phyloP scores from a whole-genome alignment of 352 stramenopile species.

The Stephanocyclus meneghinianus region DNA sequence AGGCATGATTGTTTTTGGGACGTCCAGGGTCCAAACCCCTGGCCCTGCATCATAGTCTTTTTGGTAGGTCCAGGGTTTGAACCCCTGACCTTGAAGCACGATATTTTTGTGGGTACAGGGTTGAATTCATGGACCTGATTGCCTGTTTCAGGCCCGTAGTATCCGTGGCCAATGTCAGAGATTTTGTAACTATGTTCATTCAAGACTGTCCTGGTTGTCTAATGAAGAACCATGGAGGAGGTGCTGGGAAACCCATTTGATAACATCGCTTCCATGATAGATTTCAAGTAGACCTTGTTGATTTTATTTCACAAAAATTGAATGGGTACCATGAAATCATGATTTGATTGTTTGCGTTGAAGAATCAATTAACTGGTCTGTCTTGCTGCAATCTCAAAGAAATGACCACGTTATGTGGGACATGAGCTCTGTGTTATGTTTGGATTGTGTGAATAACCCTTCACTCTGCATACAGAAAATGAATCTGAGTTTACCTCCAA shows the following conservation, averaged over 20 bases:
- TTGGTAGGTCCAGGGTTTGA: too few species aligned
- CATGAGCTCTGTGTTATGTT: background rate
- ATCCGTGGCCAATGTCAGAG: background rate
- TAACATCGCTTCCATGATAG: background rate
- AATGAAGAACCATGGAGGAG: background rate
- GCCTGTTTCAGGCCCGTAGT: too few species aligned
- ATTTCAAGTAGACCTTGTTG: background rate
- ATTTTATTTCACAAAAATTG: background rate
- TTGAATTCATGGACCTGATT: too few species aligned
- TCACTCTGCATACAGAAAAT: slow-evolving; percentile 19
- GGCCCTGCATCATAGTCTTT: too few species aligned
- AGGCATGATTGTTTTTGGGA: too few species aligned
- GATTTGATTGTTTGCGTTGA: background rate
- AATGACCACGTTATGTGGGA: too few species aligned
- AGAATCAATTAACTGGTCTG: background rate
- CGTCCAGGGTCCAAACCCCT: too few species aligned
- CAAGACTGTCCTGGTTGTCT: background rate
- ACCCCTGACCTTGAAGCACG: too few species aligned
- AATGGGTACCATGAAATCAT: background rate
- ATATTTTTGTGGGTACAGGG: too few species aligned
- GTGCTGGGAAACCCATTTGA: background rate
- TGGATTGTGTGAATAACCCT: slow-evolving; percentile 8
- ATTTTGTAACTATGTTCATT: background rate
- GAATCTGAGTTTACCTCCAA: slow-evolving; percentile 13
- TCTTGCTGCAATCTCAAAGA: too few species aligned